These are phyloP conservation scores for Boletus pseudopeckii DNA, from an alignment of 768 basidiomycete species.

Conservation along the genomic window DNA sequence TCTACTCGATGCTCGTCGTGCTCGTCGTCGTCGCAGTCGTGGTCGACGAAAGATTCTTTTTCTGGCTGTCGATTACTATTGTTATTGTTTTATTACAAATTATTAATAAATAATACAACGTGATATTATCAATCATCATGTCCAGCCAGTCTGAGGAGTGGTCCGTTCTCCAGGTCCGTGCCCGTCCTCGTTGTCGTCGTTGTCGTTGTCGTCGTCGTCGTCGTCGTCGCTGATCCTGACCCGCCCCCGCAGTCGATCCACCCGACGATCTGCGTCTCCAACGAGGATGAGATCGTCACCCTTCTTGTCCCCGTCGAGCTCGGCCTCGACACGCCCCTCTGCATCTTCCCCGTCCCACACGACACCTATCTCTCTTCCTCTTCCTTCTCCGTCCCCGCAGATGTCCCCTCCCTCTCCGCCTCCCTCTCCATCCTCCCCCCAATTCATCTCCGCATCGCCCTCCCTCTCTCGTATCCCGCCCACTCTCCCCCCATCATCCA, in stretches of 20 bases:
- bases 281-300: constrained; percentile 29
- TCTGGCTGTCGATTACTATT: constrained; percentile 7
- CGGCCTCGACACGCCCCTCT: constrained; percentile 37
- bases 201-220: neutral
- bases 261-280: constrained; percentile 60
- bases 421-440: constrained; percentile 59
- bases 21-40: constrained; percentile 15
- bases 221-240: constrained; percentile 6
- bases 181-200: neutral
- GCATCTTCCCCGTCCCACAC: constrained; percentile 26
- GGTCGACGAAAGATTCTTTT: constrained; percentile 24
- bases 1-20: constrained; percentile 17
- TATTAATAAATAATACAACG: neutral
- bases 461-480: constrained; percentile 57
- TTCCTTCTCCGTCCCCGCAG: neutral
- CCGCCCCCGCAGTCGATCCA: constrained; percentile 59
- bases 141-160: constrained; percentile 13
- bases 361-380: constrained; percentile 8
- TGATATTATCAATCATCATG: constrained; percentile 4
- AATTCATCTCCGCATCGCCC: constrained; percentile 50
- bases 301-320: constrained; percentile 66
- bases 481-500: constrained; percentile 49
- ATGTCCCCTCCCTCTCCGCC: neutral
- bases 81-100: constrained; percentile 1
- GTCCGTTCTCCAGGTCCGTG: constrained; percentile 27